Conservation (phyloP, 129 eudicot species). For the Helianthus tuberosus region DNA sequence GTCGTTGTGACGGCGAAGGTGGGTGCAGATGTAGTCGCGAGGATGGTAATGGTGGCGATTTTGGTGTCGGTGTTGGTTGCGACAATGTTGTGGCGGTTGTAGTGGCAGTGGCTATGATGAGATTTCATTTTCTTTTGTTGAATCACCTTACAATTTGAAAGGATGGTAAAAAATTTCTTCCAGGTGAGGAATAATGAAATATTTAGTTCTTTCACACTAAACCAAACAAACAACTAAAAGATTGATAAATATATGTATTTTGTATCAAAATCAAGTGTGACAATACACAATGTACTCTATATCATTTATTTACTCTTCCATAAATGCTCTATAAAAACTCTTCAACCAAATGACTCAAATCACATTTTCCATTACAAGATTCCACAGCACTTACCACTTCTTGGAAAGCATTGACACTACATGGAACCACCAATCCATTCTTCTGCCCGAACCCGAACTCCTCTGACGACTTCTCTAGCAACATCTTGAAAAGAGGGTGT, state of each 20-base stretch:
- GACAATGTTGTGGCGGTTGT: too few relatives aligned
- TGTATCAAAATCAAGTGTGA: conserved; percentile 24
- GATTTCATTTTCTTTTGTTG: too few relatives aligned
- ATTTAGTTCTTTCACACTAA: neutral
- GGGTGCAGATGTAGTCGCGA: too few relatives aligned
- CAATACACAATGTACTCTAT: neutral
- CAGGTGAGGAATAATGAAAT: too few relatives aligned
- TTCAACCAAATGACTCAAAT: conserved; percentile 68
- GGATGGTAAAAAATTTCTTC: too few relatives aligned
- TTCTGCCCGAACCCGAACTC: conserved; percentile 76
- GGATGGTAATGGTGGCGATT: too few relatives aligned
- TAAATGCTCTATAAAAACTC: conserved; percentile 50
- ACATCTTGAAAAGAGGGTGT: conserved; percentile 83
- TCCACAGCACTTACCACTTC: conserved; percentile 73
- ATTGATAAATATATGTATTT: neutral
- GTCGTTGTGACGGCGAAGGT: too few relatives aligned
- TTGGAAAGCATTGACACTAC: conserved; percentile 65
- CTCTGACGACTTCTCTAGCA: conserved; percentile 76
- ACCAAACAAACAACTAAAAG: neutral
- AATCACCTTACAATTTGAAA: too few relatives aligned
- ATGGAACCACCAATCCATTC: conserved; percentile 74
- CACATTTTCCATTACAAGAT: conserved; percentile 66
- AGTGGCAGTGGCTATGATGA: too few relatives aligned
- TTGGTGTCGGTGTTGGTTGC: too few relatives aligned
- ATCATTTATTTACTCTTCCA: conserved; percentile 19